These are phyloP conservation scores for Ajuga reptans DNA, from an alignment of 305 asterid species.

Conservation along the genomic window DNA sequence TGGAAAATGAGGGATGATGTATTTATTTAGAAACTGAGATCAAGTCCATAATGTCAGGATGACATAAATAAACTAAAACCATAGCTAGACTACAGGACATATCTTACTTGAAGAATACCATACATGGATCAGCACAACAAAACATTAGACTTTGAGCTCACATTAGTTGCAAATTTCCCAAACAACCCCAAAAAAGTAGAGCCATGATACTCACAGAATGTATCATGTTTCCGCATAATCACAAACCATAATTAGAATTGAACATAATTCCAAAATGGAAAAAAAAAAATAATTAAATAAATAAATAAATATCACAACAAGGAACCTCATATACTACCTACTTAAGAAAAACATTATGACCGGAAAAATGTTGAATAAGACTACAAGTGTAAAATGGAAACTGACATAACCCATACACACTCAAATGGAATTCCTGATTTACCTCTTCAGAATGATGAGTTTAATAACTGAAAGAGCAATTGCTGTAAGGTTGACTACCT, in stretches of 20 bases:
- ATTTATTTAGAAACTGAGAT: slow-evolving; percentile 19
- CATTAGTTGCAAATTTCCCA: slow-evolving; percentile 11
- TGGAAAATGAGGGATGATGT: slow-evolving; percentile 36
- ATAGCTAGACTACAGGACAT: neutral
- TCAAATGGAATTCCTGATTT: neutral
- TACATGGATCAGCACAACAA: neutral
- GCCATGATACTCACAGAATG: neutral
- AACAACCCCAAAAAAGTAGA: neutral
- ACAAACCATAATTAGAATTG: neutral
- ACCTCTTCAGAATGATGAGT: neutral
- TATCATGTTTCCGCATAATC: neutral
- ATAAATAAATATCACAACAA: neutral
- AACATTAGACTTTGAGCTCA: too few species aligned
- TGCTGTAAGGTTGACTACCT: too few species aligned
- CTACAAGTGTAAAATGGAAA: slow-evolving; percentile 3
- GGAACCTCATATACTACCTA: neutral
- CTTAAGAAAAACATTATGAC: neutral
- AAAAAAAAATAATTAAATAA: neutral
- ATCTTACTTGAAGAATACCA: neutral
- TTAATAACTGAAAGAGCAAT: too few species aligned
- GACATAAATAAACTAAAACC: neutral
- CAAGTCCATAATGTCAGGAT: neutral
- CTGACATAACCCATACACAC: neutral
- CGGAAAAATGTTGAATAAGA: neutral
- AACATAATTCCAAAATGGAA: neutral